These are phyloP conservation scores for Tuber calosporum DNA, from an alignment of 495 filamentous ascomycete species.

Conservation along the genomic window DNA sequence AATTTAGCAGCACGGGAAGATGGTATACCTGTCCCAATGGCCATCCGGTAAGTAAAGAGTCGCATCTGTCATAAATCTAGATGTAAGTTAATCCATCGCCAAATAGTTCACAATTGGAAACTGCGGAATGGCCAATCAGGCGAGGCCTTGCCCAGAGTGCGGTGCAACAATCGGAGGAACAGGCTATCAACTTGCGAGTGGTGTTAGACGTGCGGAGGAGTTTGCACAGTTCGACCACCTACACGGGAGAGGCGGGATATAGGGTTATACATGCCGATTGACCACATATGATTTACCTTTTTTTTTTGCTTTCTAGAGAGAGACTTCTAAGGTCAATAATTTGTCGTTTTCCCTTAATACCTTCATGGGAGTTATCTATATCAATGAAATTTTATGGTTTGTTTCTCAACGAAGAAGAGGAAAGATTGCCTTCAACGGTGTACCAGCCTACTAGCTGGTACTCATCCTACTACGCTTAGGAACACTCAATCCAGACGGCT, in stretches of 20 bases:
- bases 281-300: background rate
- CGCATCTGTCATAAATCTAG: background rate
- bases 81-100: conserved; percentile 12
- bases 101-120: conserved; percentile 59
- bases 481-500: background rate
- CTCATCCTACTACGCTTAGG: background rate
- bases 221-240: conserved; percentile 38
- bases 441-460: background rate
- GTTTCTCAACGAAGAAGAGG: background rate
- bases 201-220: conserved; percentile 50
- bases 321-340: background rate
- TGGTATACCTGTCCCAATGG: conserved; percentile 64
- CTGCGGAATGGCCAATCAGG: conserved; percentile 64
- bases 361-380: background rate
- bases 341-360: background rate
- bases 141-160: conserved; percentile 60
- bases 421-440: background rate
- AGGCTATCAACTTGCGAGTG: conserved; percentile 48
- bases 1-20: conserved; percentile 54
- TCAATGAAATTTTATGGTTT: background rate
- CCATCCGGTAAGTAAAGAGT: conserved; percentile 47
- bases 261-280: background rate
- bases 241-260: background rate
- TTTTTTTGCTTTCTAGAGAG: background rate
- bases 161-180: conserved; percentile 54